Conservation (phyloP, 441 rosid genomes). For the Arabidopsis hybrid region DNA sequence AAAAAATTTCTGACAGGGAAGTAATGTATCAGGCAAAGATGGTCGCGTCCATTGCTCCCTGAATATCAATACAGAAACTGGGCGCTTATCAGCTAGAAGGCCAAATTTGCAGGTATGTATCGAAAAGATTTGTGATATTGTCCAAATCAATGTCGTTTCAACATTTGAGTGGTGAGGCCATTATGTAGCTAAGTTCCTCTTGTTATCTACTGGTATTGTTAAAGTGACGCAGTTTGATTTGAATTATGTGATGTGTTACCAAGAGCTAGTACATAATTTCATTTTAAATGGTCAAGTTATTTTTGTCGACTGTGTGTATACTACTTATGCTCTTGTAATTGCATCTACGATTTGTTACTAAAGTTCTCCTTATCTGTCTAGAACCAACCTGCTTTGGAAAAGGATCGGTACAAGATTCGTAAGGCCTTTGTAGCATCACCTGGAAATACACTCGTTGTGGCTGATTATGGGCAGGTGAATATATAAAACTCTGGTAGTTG, state of each 20-base stretch:
- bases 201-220: neutral
- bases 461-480: slow-evolving; percentile 97
- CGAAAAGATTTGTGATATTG: slow-evolving; percentile 9
- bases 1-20: slow-evolving; percentile 68
- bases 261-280: neutral
- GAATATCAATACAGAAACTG: slow-evolving; percentile 97
- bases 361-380: slow-evolving; percentile 33
- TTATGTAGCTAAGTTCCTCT: slow-evolving; percentile 8
- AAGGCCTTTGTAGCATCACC: slow-evolving; percentile 94
- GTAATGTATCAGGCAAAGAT: slow-evolving; percentile 75
- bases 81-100: slow-evolving; percentile 95
- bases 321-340: neutral
- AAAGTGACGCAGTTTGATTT: neutral
- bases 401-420: slow-evolving; percentile 97
- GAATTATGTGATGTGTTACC: neutral
- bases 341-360: neutral
- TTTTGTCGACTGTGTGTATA: neutral
- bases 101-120: slow-evolving; percentile 86
- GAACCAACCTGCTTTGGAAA: slow-evolving; percentile 99
- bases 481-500: slow-evolving; percentile 14
- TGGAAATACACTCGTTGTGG: slow-evolving; percentile 92
- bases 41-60: slow-evolving; percentile 95
- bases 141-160: neutral
- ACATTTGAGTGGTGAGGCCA: neutral
- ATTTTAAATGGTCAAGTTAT: slow-evolving; percentile 6